Evolutionary conservation across 495 filamentous ascomycete species (phyloP), one percentile per base, ranked within the genome.

Genomic region (Recurvomyces mirabilis): DNA sequence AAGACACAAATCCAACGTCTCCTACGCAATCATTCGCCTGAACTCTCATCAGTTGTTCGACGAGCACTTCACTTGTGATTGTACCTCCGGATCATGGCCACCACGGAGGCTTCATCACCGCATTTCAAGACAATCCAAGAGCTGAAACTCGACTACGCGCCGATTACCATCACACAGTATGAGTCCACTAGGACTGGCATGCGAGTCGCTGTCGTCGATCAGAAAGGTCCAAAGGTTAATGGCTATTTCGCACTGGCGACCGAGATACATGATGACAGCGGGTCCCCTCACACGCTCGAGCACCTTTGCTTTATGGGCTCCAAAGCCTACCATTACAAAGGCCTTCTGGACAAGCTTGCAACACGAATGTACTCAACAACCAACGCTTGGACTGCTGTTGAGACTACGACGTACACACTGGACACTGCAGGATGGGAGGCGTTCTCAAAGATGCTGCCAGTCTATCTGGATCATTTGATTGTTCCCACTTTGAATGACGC

Each of bases 261-360:
- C 7, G 91, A 99, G 62, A 94, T 99, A 53, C 81, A 91, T 49
- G 91, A 96, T 63, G 87, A 96, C 58, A 94, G 89, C 5, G 91
- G 91, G 14, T 80, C 91, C 5, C 91, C 91, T 2, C 91, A 96
- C 60, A 99, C 91, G 0, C 68, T 99, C 21, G 91, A 99, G 68
- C 91, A 99, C 68, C 68, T 99, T 10, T 76, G 85, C 53, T 99
- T 99, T 61, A 96, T 96, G 91, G 91, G 91, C 9, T 96, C 91
- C 20, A 87, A 84, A 60, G 87, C 73, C 61, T 96, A 93, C 66
- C 75, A 70, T 26, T 98, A 94, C 64, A 95, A 95, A 60, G 91
- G 93, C 1, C 74, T 96, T 18, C 69, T 99, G 11, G 91, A 96
- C 60, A 93, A 89, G 65, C 73, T 96, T 42, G 86, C 93, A 10